Evolutionary conservation across 2,329 filamentous ascomycete species (phyloP).

Genomic region (Neopestalotiopsis sp.): DNA sequence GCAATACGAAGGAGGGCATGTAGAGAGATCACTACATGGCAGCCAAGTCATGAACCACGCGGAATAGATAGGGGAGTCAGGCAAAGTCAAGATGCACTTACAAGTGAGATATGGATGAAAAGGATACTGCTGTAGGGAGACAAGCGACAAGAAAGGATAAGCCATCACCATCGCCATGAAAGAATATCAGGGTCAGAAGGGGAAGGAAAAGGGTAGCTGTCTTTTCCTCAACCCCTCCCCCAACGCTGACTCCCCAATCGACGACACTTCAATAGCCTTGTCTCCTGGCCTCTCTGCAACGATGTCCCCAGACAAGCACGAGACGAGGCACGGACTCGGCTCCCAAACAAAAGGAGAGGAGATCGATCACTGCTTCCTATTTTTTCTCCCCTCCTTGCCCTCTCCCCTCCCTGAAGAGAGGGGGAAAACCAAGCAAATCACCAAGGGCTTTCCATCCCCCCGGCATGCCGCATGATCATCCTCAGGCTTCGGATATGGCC

Average conservation of each 20-base stretch:
- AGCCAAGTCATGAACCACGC: too few relatives aligned
- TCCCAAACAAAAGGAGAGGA: not conserved
- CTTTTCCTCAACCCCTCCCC: not conserved
- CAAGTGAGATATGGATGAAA: too few relatives aligned
- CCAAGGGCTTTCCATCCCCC: not conserved
- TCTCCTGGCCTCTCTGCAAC: not conserved
- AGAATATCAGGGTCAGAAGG: not conserved
- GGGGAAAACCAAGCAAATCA: not conserved
- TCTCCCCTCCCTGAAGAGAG: not conserved
- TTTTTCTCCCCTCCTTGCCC: not conserved
- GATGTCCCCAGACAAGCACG: not conserved
- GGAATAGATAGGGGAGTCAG: too few relatives aligned
- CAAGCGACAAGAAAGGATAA: too few relatives aligned
- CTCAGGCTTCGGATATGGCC: not conserved
- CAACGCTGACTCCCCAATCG: not conserved
- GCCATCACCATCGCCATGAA: too few relatives aligned
- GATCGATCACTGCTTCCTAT: not conserved
- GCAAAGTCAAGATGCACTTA: too few relatives aligned
- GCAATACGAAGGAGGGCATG: not conserved
- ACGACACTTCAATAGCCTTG: not conserved
- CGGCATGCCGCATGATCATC: conserved; percentile 1
- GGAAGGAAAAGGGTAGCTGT: not conserved
- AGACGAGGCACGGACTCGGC: not conserved
- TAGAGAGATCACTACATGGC: too few relatives aligned
- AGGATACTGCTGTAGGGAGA: too few relatives aligned